Conservation (phyloP, 2,329 filamentous ascomycete genomes). For the Pseudogymnoascus sp. region DNA sequence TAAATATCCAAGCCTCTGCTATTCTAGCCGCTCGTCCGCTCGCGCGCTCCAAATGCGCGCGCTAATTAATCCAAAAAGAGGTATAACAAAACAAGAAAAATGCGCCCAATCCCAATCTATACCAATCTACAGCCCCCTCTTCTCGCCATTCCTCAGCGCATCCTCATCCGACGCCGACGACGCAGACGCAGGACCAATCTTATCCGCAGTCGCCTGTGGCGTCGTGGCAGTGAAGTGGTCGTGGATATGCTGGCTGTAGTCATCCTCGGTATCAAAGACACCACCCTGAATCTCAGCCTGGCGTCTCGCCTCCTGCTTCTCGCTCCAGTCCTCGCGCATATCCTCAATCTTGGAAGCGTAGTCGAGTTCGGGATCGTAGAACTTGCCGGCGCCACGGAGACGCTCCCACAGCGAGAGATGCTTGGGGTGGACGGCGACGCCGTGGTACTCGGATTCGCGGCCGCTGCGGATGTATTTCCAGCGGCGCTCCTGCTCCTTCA, state of each 20-base stretch:
- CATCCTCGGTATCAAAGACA: conserved; percentile 15
- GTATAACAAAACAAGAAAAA: too few relatives aligned
- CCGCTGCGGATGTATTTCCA: conserved; percentile 81
- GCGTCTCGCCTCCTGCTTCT: conserved; percentile 35
- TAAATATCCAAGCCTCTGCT: too few relatives aligned
- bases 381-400: conserved; percentile 65
- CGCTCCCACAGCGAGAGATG: conserved; percentile 88
- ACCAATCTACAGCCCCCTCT: too few relatives aligned
- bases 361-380: conserved; percentile 76
- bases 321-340: conserved; percentile 59
- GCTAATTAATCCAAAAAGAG: too few relatives aligned
- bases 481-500: conserved; percentile 93
- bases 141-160: too few relatives aligned
- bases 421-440: conserved; percentile 80
- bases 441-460: conserved; percentile 76
- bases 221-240: conserved; percentile 19
- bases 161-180: too few relatives aligned
- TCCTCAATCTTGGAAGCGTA: conserved; percentile 78
- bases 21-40: too few relatives aligned
- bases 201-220: neutral
- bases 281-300: conserved; percentile 25
- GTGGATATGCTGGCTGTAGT: conserved; percentile 21
- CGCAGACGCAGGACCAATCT: too few relatives aligned
- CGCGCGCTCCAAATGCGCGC: too few relatives aligned
- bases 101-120: too few relatives aligned